Evolutionary conservation across 2,329 filamentous ascomycete species (phyloP).

Genomic region (Gaeumannomyces sp.): DNA sequence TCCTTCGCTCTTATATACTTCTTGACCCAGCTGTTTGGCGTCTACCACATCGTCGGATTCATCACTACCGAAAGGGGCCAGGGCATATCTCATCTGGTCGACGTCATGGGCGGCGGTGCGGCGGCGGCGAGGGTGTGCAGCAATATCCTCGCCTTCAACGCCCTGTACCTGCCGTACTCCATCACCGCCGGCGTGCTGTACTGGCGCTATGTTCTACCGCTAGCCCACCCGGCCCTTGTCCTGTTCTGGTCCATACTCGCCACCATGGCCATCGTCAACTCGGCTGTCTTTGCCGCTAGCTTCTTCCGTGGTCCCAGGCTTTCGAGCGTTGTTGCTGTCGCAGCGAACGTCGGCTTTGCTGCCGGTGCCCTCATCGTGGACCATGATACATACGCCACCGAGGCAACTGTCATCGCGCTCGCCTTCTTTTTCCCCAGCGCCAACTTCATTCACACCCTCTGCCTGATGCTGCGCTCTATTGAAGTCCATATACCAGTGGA

Average conservation of each 20-base stretch:
- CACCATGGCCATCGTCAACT: constrained; percentile 72
- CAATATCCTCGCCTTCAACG: constrained; percentile 72
- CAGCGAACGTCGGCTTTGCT: constrained; percentile 69
- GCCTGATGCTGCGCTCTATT: constrained; percentile 75
- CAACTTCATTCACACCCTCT: constrained; percentile 77
- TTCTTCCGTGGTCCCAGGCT: constrained; percentile 86
- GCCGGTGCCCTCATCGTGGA: constrained; percentile 79
- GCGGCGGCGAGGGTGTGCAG: constrained; percentile 70
- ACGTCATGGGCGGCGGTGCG: constrained; percentile 84
- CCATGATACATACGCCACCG: constrained; percentile 53
- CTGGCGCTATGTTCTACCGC: constrained; percentile 54
- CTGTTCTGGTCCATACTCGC: constrained; percentile 68
- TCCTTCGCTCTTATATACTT: constrained; percentile 51
- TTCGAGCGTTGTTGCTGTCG: constrained; percentile 71
- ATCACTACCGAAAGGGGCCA: constrained; percentile 80
- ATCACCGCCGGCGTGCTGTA: constrained; percentile 58
- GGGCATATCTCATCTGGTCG: constrained; percentile 81
- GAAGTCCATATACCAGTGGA: constrained; percentile 53
- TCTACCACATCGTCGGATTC: constrained; percentile 81
- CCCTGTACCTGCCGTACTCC: constrained; percentile 79
- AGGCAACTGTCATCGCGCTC: constrained; percentile 64
- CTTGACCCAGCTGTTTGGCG: constrained; percentile 70
- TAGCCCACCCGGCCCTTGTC: constrained; percentile 58
- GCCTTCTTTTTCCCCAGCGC: constrained; percentile 64
- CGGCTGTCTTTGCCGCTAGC: constrained; percentile 72